Conservation (phyloP, 2,329 filamentous ascomycete species). For the Plenodomus tracheiphilus region DNA sequence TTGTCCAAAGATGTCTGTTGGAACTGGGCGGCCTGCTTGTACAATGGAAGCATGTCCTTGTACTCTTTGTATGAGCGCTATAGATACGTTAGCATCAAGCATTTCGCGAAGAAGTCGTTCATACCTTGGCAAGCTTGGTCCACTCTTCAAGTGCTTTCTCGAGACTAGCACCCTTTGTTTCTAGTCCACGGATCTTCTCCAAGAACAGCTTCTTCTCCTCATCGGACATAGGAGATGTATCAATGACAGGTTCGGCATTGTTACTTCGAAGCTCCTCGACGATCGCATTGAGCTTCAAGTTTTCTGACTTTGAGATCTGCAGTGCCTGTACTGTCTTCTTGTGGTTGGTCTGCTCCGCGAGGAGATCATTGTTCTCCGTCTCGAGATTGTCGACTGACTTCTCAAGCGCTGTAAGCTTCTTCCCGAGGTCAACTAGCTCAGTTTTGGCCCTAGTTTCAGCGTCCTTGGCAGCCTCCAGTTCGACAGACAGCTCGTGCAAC, state of each 20-base stretch:
- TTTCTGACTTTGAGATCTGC: constrained; percentile 4
- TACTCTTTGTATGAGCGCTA: constrained; percentile 33
- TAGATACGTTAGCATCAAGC: constrained; percentile 3
- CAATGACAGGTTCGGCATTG: not conserved
- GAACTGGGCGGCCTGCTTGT: constrained; percentile 23
- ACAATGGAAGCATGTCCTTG: constrained; percentile 23
- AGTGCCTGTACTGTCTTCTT: constrained; percentile 2
- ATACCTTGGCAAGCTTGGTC: constrained; percentile 27
- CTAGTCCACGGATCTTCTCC: constrained; percentile 12
- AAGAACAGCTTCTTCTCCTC: constrained; percentile 2
- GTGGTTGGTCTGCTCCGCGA: constrained; percentile 8
- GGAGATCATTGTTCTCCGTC: constrained; percentile 18
- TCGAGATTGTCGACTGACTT: constrained; percentile 15
- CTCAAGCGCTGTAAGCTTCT: constrained; percentile 14
- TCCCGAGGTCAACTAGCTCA: constrained; percentile 2
- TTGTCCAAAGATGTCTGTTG: constrained; percentile 16
- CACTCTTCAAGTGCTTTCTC: constrained; percentile 20
- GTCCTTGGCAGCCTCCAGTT: constrained; percentile 13
- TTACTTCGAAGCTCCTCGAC: constrained; percentile 3
- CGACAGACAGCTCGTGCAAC: constrained; percentile 7
- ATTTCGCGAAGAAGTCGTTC: not conserved
- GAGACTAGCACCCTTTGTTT: constrained; percentile 13
- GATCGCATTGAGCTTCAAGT: constrained; percentile 8
- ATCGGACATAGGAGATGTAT: not conserved
- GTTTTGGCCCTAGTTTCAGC: constrained; percentile 3